Percentiles rank a stretch among this genome's conserved stretches.
These are phyloP conservation scores for Oryza rufipogon DNA, from an alignment of 176 grass and related monocot genomes.

Conservation along the genomic window DNA sequence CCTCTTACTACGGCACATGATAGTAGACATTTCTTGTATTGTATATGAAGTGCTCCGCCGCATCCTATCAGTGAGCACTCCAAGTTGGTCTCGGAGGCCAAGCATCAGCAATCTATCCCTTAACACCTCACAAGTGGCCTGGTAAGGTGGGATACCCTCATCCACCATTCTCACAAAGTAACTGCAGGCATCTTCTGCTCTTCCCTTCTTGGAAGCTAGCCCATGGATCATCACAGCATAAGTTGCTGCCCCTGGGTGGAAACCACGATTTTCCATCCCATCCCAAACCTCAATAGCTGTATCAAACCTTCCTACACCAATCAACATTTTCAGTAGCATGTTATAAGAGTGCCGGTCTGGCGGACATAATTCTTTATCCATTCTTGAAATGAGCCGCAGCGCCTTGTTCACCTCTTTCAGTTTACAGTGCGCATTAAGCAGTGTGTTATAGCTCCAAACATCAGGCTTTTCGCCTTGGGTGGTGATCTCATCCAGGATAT, in stretches of 20 bases:
- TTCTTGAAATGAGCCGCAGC: conserved; percentile 63
- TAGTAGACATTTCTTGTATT: conserved; percentile 65
- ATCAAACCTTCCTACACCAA: conserved; percentile 68
- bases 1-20: conserved; percentile 57
- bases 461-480: conserved; percentile 58
- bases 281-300: conserved; percentile 78
- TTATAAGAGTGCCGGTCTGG: conserved; percentile 76
- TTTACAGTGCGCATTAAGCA: conserved; percentile 73
- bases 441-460: conserved; percentile 81
- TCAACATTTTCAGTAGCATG: conserved; percentile 86
- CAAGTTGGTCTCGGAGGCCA: conserved; percentile 59
- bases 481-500: conserved; percentile 76
- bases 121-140: conserved; percentile 69
- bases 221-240: conserved; percentile 90
- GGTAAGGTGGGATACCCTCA: conserved; percentile 88
- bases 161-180: conserved; percentile 94
- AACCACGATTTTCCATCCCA: conserved; percentile 77
- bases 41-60: conserved; percentile 70
- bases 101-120: conserved; percentile 69
- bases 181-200: conserved; percentile 67
- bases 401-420: conserved; percentile 82
- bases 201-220: conserved; percentile 79
- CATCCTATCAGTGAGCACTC: conserved; percentile 72
- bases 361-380: conserved; percentile 68
- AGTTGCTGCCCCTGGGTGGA: conserved; percentile 65